Evolutionary conservation across 1,284 basidiomycete genomes (phyloP), one percentile per base, ranked within the genome.

Genomic region (Tilletia setariae): DNA sequence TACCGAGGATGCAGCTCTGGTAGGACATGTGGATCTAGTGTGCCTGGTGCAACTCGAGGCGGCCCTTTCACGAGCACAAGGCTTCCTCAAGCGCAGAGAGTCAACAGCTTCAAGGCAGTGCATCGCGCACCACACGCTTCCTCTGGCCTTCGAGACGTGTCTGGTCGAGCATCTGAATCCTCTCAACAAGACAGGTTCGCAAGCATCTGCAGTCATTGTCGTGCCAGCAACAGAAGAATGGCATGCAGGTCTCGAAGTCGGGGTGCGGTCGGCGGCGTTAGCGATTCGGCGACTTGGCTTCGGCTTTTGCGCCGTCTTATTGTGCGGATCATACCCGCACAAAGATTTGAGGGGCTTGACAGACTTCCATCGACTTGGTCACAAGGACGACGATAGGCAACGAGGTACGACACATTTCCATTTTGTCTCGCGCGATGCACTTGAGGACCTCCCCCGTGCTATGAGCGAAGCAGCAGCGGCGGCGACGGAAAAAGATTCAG

Each of bases 81-180:
- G 46, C 25, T 35, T 25, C 21, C 51, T 43, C 28, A 67, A 47
- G n/a, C 53, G 47, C 2, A 40, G 65, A 25, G 64, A 42, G 44
- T 9, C 67, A 67, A 30, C 23, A 64, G 23, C 46, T 23, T n/a
- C 53, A 32, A 21, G 46, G 25, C 25, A 30, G 16, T 43, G 64
- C 16, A 28, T 68, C 21, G 69, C 61, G 2, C 62, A 68, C 42
- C 69, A 70, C 47, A 66, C 67, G 13, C 53, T 70, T 15, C 68
- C 69, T n/a, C 16, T 21, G 21, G 53, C 68, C 8, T 30, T 70
- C 46, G 66, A 70, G 30, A 28, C 47, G 15, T 42, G 51, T 23
- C 19, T 68, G 9, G 25, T 23, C 13, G 44, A 44, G 21, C 46
- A 64, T 40, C 46, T 64, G 6, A 66, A 46, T 32, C 69, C 69